A percentile compares a stretch with the other conserved stretches of the same genome.
Evolutionary conservation across 2,329 filamentous ascomycete species (phyloP).

Genomic region (Talaromyces sp.): DNA sequence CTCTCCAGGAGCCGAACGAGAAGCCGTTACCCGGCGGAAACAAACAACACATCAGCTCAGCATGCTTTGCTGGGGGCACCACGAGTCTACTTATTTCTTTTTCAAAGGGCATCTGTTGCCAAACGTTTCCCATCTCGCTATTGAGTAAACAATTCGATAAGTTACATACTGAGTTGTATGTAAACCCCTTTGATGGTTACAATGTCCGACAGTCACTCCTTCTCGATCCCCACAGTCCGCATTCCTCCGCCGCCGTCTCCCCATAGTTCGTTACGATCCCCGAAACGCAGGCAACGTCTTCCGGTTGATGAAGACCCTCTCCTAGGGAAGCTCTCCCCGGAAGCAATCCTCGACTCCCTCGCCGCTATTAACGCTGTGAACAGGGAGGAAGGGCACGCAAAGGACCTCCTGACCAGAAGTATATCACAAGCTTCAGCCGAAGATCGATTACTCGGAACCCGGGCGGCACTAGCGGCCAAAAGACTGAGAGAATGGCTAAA

Average conservation of each 20-base stretch:
- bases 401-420: conserved; percentile 43
- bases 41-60: conserved; percentile 9
- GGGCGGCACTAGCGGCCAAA: conserved; percentile 56
- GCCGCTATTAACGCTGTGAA: conserved; percentile 39
- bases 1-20: not conserved
- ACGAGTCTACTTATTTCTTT: conserved; percentile 3
- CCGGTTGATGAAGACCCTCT: conserved; percentile 43
- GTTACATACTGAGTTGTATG: not conserved
- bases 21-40: not conserved
- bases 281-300: conserved; percentile 33
- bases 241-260: conserved; percentile 27
- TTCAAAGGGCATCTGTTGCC: conserved; percentile 11
- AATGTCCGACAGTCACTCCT: conserved; percentile 25
- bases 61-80: conserved; percentile 11
- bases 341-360: conserved; percentile 50
- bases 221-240: conserved; percentile 27
- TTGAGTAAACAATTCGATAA: conserved; percentile 1
- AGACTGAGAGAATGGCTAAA: conserved; percentile 54
- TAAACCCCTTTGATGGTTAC: not conserved
- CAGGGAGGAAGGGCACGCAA: conserved; percentile 32
- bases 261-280: conserved; percentile 34
- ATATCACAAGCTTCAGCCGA: conserved; percentile 52
- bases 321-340: conserved; percentile 50
- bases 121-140: conserved; percentile 1
- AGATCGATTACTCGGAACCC: conserved; percentile 55